Conservation (phyloP, 2,329 filamentous ascomycete genomes). For the Aspergillus sp. region DNA sequence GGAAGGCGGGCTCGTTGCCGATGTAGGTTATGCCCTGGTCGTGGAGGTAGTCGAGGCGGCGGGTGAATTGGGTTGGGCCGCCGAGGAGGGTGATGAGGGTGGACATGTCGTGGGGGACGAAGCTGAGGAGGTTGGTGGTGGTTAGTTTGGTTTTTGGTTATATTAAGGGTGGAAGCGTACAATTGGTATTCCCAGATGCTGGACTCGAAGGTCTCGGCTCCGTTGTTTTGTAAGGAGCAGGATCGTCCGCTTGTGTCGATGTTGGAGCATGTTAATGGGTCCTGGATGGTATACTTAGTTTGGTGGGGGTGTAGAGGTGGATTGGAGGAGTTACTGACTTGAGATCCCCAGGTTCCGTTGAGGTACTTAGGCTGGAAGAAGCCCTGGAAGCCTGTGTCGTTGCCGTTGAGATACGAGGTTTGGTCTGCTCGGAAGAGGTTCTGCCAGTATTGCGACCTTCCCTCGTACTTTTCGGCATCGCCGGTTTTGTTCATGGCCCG, state of each 20-base stretch:
- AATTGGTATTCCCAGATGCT: constrained; percentile 43
- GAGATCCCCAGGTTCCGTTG: constrained; percentile 69
- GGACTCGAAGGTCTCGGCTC: constrained; percentile 36
- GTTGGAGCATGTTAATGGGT: constrained; percentile 59
- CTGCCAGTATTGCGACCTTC: constrained; percentile 64
- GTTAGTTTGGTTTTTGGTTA: too few relatives aligned
- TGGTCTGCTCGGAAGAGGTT: constrained; percentile 68
- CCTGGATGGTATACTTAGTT: constrained; percentile 35
- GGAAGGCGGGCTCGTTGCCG: constrained; percentile 64
- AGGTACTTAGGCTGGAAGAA: constrained; percentile 71
- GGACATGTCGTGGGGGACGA: constrained; percentile 55
- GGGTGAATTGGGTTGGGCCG: constrained; percentile 57
- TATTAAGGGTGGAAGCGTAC: constrained; percentile 53
- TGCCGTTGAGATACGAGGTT: constrained; percentile 57
- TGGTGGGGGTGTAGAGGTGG: too few relatives aligned
- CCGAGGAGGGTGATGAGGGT: constrained; percentile 60
- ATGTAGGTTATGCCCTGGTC: constrained; percentile 65
- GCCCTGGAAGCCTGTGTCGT: constrained; percentile 66
- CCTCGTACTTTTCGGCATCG: constrained; percentile 62
- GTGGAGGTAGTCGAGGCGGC: constrained; percentile 65
- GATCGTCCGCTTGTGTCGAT: constrained; percentile 47
- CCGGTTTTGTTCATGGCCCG: constrained; percentile 54
- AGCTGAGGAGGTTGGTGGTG: constrained; percentile 48
- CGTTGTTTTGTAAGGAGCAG: constrained; percentile 38
- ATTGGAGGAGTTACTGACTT: constrained; percentile 39